These are phyloP conservation scores for Spiraea crenata DNA, from an alignment of 331 rosid species.

Conservation along the genomic window DNA sequence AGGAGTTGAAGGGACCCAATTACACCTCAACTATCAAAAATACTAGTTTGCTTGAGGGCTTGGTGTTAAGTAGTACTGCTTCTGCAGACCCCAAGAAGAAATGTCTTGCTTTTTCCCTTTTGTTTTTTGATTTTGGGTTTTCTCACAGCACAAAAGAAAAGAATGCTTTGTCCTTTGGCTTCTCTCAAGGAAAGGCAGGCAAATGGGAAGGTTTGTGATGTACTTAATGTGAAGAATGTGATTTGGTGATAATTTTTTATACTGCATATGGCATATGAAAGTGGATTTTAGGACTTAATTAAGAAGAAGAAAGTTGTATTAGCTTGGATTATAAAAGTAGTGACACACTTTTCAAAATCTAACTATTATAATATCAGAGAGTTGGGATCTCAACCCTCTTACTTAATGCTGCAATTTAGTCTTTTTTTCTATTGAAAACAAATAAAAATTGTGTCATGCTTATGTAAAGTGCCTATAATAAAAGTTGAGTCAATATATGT, in stretches of 20 bases:
- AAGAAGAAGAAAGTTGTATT: slow-evolving; percentile 14
- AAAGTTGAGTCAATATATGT: too few relatives aligned
- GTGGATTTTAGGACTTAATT: slow-evolving; percentile 13
- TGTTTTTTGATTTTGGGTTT: slow-evolving; percentile 31
- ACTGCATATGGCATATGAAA: slow-evolving; percentile 37
- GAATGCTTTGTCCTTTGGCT: slow-evolving; percentile 35
- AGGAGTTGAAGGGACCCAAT: slow-evolving; percentile 33
- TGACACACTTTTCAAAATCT: slow-evolving; percentile 2
- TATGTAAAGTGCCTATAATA: not conserved
- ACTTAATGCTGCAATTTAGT: not conserved
- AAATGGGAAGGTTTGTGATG: slow-evolving; percentile 21
- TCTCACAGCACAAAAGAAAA: slow-evolving; percentile 34
- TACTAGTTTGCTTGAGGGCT: slow-evolving; percentile 28
- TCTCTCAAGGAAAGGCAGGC: slow-evolving; percentile 31
- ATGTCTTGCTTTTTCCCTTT: slow-evolving; percentile 20
- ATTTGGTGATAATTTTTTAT: slow-evolving; percentile 28
- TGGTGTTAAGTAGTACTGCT: not conserved
- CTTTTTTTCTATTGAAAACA: not conserved
- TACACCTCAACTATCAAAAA: slow-evolving; percentile 24
- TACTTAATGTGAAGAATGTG: slow-evolving; percentile 30
- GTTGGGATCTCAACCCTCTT: slow-evolving; percentile 17
- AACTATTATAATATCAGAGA: not conserved
- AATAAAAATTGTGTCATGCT: not conserved
- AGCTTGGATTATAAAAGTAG: not conserved
- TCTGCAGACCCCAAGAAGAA: slow-evolving; percentile 59